Percentiles rank a stretch among this genome's conserved stretches.
Evolutionary conservation across 495 filamentous ascomycete species (phyloP).

Genomic region (Penicillium silybi): DNA sequence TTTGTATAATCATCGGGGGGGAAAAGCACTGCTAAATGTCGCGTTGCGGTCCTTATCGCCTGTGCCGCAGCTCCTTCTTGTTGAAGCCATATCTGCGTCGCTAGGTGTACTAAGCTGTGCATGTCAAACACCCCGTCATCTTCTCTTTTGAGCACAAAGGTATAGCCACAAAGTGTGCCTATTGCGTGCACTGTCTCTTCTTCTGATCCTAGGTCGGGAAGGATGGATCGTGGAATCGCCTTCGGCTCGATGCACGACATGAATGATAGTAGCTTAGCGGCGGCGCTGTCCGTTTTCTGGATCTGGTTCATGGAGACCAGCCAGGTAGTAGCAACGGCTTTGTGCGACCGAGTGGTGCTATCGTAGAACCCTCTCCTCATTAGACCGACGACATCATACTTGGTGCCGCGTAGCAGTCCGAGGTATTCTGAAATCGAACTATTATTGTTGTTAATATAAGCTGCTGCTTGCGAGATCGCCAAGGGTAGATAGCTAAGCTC

Average conservation of each 20-base stretch:
- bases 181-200: conserved; percentile 22
- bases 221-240: conserved; percentile 26
- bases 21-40: conserved; percentile 25
- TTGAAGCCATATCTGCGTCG: conserved; percentile 31
- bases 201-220: conserved; percentile 10
- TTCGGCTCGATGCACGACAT: conserved; percentile 42
- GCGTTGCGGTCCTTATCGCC: conserved; percentile 7
- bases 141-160: conserved; percentile 21
- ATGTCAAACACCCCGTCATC: conserved; percentile 26
- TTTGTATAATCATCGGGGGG: conserved; percentile 26
- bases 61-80: conserved; percentile 7
- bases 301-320: conserved; percentile 49
- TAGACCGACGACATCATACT: conserved; percentile 31
- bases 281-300: conserved; percentile 22
- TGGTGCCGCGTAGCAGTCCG: conserved; percentile 30
- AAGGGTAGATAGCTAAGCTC: conserved; percentile 28
- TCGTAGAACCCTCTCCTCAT: conserved; percentile 45
- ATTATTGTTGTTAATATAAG: conserved; percentile 32
- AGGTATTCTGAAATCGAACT: conserved; percentile 40
- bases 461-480: conserved; percentile 32
- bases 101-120: conserved; percentile 46
- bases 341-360: conserved; percentile 29
- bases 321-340: conserved; percentile 46
- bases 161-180: conserved; percentile 23
- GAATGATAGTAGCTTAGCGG: conserved; percentile 38